phyloP scores from a whole-genome alignment of 306 rosid species.

The Acacia confusa region DNA sequence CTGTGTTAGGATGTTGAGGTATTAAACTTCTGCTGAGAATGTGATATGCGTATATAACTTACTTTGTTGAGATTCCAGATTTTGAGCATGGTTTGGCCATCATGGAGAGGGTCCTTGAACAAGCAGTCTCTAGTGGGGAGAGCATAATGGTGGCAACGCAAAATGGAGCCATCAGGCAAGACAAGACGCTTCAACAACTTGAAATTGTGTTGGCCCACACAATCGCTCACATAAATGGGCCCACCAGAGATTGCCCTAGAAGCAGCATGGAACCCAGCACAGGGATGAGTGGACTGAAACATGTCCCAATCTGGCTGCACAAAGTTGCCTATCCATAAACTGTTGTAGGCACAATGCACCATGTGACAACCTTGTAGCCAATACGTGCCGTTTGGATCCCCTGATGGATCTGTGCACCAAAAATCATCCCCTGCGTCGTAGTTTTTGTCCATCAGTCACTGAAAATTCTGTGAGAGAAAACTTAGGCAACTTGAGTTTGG shows the following conservation, averaged over 20 bases:
- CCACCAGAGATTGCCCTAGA: constrained; percentile 81
- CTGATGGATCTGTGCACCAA: constrained; percentile 61
- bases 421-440: constrained; percentile 66
- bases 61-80: constrained; percentile 84
- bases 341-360: constrained; percentile 84
- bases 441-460: neutral
- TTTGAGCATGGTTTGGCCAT: constrained; percentile 80
- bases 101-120: constrained; percentile 69
- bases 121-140: constrained; percentile 78
- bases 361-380: constrained; percentile 90
- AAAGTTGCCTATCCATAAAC: constrained; percentile 83
- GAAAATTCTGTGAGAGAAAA: neutral
- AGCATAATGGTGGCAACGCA: constrained; percentile 69
- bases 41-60: neutral
- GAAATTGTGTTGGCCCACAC: constrained; percentile 70
- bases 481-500: neutral
- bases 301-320: constrained; percentile 92
- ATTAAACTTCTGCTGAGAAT: neutral
- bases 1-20: neutral
- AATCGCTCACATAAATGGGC: constrained; percentile 71
- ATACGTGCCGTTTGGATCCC: constrained; percentile 66
- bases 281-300: constrained; percentile 70
- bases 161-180: constrained; percentile 64
- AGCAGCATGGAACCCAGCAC: constrained; percentile 76
- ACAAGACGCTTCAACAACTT: constrained; percentile 56